These are phyloP conservation scores for Colletotrichum melonis DNA, from an alignment of 2,329 filamentous ascomycete genomes.

Conservation along the genomic window DNA sequence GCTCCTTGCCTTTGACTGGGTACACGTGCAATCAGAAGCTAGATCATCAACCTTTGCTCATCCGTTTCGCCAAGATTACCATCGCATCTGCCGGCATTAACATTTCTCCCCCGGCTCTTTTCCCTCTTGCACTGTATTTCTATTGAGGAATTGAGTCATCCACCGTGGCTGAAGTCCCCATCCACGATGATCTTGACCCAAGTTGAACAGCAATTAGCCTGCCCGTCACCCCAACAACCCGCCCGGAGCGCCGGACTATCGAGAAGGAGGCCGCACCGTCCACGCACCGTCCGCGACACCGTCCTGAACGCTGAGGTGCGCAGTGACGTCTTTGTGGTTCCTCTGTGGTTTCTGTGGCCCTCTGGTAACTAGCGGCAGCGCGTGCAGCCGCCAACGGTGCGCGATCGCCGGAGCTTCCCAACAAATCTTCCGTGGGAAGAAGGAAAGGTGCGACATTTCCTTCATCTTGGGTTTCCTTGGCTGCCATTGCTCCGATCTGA, in stretches of 20 bases:
- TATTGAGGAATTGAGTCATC: not conserved
- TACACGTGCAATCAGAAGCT: not conserved
- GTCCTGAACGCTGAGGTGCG: not conserved
- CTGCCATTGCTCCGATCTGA: conserved; percentile 16
- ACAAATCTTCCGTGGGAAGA: conserved; percentile 27
- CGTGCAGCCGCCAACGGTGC: not conserved
- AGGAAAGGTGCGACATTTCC: conserved; percentile 26
- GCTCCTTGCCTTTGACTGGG: no score
- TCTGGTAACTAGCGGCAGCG: not conserved
- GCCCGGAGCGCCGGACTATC: conserved; percentile 17
- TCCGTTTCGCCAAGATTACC: conserved; percentile 15
- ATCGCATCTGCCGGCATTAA: not conserved
- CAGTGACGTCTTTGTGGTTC: conserved; percentile 20
- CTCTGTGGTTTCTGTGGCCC: no score
- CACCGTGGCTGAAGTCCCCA: not conserved
- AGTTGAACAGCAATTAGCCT: not conserved
- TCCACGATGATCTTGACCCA: not conserved
- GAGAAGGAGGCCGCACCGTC: conserved; percentile 9
- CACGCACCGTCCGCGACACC: conserved; percentile 13
- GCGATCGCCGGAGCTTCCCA: conserved; percentile 32
- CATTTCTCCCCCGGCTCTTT: not conserved
- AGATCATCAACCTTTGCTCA: conserved; percentile 6
- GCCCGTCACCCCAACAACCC: conserved; percentile 8
- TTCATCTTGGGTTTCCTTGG: conserved; percentile 21
- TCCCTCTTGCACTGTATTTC: not conserved